A percentile compares a stretch with the other conserved stretches of the same genome.
phyloP scores from a whole-genome alignment of 352 stramenopile species.

The Phytopythium oedochilum region DNA sequence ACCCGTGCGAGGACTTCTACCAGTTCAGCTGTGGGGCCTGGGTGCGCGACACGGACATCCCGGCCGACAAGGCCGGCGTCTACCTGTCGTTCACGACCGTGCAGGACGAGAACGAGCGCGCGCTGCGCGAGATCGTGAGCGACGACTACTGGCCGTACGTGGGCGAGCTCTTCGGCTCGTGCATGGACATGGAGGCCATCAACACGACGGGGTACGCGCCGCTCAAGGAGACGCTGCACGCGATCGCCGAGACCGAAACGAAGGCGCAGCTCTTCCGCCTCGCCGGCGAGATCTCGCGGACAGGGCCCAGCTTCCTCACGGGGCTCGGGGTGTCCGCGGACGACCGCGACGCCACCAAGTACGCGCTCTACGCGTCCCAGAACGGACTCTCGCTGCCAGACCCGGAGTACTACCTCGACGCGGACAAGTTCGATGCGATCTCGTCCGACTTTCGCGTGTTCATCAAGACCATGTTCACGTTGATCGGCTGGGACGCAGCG shows the following conservation, averaged over 20 bases:
- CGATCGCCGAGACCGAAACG: slow-evolving; percentile 25
- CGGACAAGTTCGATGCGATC: slow-evolving; percentile 71
- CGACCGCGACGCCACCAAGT: slow-evolving; percentile 78
- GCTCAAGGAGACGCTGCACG: slow-evolving; percentile 22
- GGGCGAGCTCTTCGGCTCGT: slow-evolving; percentile 53
- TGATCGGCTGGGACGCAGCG: too few relatives aligned
- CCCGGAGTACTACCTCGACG: slow-evolving; percentile 91
- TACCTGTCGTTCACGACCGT: slow-evolving; percentile 31
- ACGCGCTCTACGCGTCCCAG: slow-evolving; percentile 82
- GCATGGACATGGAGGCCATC: slow-evolving; percentile 54
- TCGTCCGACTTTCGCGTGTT: slow-evolving; percentile 68
- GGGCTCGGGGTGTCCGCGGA: slow-evolving; percentile 64
- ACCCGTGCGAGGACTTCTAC: slow-evolving; percentile 79
- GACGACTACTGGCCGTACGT: slow-evolving; percentile 61
- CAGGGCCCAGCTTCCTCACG: slow-evolving; percentile 79
- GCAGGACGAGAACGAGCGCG: slow-evolving; percentile 23
- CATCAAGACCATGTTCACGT: slow-evolving; percentile 66
- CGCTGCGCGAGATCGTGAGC: slow-evolving; percentile 48
- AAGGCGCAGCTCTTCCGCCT: slow-evolving; percentile 45
- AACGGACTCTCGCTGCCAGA: slow-evolving; percentile 86
- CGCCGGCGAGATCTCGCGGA: slow-evolving; percentile 43
- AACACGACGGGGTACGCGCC: slow-evolving; percentile 36
- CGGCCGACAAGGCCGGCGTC: slow-evolving; percentile 27
- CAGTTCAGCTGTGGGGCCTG: slow-evolving; percentile 57
- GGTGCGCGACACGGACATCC: slow-evolving; percentile 34